A percentile compares a stretch with the other conserved stretches of the same genome.
Conservation (phyloP, 805 yeast species). For the Barnettozyma vustinii region DNA sequence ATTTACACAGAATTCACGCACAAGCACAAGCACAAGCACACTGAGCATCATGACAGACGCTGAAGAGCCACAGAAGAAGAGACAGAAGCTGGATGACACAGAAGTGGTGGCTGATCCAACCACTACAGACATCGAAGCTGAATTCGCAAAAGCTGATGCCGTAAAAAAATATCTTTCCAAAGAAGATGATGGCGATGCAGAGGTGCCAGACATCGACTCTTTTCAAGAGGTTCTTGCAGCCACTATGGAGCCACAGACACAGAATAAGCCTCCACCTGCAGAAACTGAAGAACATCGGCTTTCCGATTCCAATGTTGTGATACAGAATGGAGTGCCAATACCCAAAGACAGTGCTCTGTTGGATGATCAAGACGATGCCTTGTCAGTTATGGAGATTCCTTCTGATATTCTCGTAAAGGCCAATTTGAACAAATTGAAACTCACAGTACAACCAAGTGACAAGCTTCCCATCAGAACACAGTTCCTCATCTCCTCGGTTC, state of each 20-base stretch:
- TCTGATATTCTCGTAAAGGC: slow-evolving; percentile 30
- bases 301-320: slow-evolving; percentile 1
- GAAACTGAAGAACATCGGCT: not conserved
- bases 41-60: not conserved
- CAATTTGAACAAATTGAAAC: slow-evolving; percentile 56
- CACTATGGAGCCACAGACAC: not conserved
- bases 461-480: slow-evolving; percentile 50
- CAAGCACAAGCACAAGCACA: no score
- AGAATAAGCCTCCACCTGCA: not conserved
- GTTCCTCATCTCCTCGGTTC: slow-evolving; percentile 60
- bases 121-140: not conserved
- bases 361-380: not conserved
- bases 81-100: not conserved
- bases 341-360: slow-evolving; percentile 22
- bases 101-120: not conserved
- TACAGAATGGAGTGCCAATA: slow-evolving; percentile 16
- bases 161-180: not conserved
- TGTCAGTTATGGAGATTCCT: slow-evolving; percentile 7
- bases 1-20: not conserved
- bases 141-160: not conserved
- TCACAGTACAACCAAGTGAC: slow-evolving; percentile 51
- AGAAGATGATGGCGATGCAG: not conserved
- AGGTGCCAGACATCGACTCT: not conserved
- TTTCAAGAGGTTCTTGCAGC: not conserved
- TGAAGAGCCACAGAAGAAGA: not conserved